A percentile compares a stretch with the other conserved stretches of the same genome.
Evolutionary conservation across 768 basidiomycete species (phyloP).

Genomic region (Glaciozyma martinii): DNA sequence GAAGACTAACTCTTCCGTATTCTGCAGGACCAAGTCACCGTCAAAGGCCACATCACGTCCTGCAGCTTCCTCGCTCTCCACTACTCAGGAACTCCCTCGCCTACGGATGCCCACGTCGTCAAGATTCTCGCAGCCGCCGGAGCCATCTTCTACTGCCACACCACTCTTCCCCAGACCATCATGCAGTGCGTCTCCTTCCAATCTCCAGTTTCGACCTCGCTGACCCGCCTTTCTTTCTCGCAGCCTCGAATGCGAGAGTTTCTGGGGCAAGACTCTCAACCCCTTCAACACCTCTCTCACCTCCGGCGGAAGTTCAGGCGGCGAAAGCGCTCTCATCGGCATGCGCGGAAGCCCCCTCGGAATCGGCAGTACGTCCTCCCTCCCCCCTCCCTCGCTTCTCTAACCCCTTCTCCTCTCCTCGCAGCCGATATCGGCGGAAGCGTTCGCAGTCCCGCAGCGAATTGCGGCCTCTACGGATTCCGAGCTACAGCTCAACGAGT

Average conservation of each 20-base stretch:
- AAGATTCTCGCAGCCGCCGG: conserved; percentile 20
- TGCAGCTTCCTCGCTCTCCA: conserved; percentile 19
- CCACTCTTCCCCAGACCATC: conserved; percentile 31
- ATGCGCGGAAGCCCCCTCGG: conserved; percentile 31
- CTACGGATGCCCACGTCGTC: conserved; percentile 4
- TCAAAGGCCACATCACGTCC: not conserved
- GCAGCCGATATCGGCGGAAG: conserved; percentile 1
- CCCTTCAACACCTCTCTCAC: conserved; percentile 33
- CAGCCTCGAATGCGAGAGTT: conserved; percentile 4
- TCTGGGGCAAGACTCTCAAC: conserved; percentile 29
- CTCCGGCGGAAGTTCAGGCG: conserved; percentile 32
- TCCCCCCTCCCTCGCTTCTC: not conserved
- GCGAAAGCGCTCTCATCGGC: conserved; percentile 33
- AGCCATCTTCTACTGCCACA: conserved; percentile 28
- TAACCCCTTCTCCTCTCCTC: too few species aligned
- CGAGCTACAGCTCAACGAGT: not conserved
- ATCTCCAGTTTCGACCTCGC: not conserved
- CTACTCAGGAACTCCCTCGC: not conserved
- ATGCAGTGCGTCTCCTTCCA: conserved; percentile 15
- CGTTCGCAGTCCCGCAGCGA: not conserved
- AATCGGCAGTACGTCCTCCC: conserved; percentile 12
- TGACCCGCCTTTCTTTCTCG: not conserved
- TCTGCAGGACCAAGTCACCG: not conserved
- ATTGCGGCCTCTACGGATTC: not conserved
- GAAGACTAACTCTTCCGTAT: not conserved